phyloP scores from a whole-genome alignment of 345 rosid genomes.

The Citrus glauca region DNA sequence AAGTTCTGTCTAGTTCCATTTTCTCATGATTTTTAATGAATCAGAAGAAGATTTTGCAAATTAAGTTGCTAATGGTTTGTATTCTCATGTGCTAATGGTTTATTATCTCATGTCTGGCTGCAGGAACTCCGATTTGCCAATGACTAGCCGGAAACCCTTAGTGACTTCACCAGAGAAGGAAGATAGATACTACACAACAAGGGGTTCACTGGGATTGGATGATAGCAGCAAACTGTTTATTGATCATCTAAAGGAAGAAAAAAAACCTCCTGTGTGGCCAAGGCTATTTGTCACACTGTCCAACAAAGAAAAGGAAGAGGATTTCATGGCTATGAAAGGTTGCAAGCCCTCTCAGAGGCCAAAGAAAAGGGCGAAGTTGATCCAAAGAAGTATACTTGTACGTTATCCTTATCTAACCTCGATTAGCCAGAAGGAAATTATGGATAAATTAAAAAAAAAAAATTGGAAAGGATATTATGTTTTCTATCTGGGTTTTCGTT shows the following conservation, averaged over 20 bases:
- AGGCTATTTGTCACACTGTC: conserved; percentile 69
- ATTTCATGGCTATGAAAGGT: conserved; percentile 93
- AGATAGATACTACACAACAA: conserved; percentile 73
- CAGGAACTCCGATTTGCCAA: conserved; percentile 48
- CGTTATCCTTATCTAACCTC: conserved; percentile 18
- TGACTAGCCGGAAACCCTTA: conserved; percentile 43
- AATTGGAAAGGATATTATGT: neutral
- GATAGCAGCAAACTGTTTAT: conserved; percentile 53
- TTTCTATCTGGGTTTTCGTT: neutral
- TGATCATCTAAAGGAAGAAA: conserved; percentile 62
- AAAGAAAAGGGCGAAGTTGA: conserved; percentile 80
- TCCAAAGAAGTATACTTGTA: conserved; percentile 80
- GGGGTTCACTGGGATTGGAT: conserved; percentile 72
- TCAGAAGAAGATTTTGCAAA: neutral
- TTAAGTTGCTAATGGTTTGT: neutral
- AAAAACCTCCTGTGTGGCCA: conserved; percentile 61
- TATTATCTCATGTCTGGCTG: neutral
- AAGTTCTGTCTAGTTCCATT: neutral
- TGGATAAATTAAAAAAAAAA: neutral
- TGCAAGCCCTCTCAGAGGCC: conserved; percentile 94
- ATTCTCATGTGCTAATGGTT: neutral
- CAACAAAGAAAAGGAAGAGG: conserved; percentile 91
- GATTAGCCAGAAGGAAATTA: neutral
- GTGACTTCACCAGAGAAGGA: conserved; percentile 67
- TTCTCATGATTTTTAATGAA: neutral